A percentile compares a stretch with the other conserved stretches of the same genome.
Conservation (phyloP, 1,284 basidiomycete species). For the Irpex sp. region DNA sequence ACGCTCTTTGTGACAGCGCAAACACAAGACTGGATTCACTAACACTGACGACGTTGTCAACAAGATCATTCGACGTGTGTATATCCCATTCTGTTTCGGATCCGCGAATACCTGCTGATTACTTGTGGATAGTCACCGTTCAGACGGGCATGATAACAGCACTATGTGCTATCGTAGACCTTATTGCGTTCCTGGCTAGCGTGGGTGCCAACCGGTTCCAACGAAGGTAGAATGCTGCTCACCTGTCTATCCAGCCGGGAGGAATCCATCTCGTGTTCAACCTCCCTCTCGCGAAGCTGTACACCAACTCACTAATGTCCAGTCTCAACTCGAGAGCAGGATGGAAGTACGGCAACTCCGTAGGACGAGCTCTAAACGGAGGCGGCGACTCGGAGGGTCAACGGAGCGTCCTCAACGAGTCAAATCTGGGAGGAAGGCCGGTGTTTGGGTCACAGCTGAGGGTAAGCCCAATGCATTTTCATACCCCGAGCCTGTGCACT, state of each 20-base stretch:
- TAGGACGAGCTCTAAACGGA: constrained; percentile 8
- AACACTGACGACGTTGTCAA: constrained; percentile 32
- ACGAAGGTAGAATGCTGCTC: too few species aligned
- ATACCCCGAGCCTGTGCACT: constrained; percentile 1
- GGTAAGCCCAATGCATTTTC: constrained; percentile 7
- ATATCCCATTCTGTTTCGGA: too few species aligned
- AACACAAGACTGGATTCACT: constrained; percentile 34
- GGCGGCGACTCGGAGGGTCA: neutral
- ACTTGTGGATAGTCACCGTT: constrained; percentile 24
- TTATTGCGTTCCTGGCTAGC: constrained; percentile 26
- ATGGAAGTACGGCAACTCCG: constrained; percentile 24
- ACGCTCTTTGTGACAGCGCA: constrained; percentile 23
- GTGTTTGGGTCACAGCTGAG: constrained; percentile 1
- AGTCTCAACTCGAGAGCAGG: constrained; percentile 29
- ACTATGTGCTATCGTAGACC: constrained; percentile 26
- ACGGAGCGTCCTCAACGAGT: constrained; percentile 9
- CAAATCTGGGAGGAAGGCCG: neutral
- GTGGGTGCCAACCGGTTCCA: too few species aligned
- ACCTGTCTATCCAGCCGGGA: too few species aligned
- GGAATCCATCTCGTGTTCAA: constrained; percentile 29
- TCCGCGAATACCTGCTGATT: neutral
- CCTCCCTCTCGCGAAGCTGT: constrained; percentile 27
- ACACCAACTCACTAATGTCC: constrained; percentile 30
- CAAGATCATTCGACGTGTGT: constrained; percentile 39
- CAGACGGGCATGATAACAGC: constrained; percentile 31